Conservation (phyloP, 768 basidiomycete species). For the Suillus subalutaceus region DNA sequence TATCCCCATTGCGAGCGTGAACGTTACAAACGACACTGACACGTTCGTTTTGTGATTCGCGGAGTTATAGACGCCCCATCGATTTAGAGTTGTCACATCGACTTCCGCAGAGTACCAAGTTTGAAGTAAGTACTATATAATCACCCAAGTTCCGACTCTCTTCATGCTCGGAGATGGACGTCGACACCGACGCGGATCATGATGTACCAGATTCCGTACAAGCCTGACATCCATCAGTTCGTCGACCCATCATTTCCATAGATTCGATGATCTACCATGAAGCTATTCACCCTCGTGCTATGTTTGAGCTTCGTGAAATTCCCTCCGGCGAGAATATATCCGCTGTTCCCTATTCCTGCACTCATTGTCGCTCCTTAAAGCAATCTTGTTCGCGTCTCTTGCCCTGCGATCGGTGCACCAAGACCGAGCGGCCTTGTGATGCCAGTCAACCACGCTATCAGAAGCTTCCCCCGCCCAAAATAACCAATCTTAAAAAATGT, state of each 20-base stretch:
- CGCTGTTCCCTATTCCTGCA: constrained; percentile 27
- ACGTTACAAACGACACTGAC: not conserved
- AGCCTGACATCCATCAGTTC: constrained; percentile 29
- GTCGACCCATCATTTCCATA: constrained; percentile 27
- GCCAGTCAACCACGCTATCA: constrained; percentile 18
- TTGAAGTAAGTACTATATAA: not conserved
- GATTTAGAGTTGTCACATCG: no score
- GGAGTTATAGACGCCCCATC: constrained; percentile 7
- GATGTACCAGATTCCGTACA: constrained; percentile 15
- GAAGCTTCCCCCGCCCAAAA: constrained; percentile 28
- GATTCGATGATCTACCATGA: constrained; percentile 22
- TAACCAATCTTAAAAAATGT: constrained; percentile 1
- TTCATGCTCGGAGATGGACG: not conserved
- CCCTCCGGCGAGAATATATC: constrained; percentile 17
- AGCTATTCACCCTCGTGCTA: constrained; percentile 21
- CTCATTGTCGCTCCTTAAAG: constrained; percentile 13
- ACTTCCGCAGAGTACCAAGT: not conserved
- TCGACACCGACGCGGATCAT: constrained; percentile 2
- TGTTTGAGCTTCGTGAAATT: constrained; percentile 28
- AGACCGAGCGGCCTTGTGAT: constrained; percentile 10
- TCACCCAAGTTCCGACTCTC: not conserved
- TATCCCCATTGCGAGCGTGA: constrained; percentile 33
- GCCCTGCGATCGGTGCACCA: constrained; percentile 31
- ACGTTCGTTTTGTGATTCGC: not conserved
- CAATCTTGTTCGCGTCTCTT: constrained; percentile 29